Percentiles rank a stretch among this genome's conserved stretches.
Evolutionary conservation across 139 green algal genomes (phyloP).

Genomic region (Coelastrella sp.): DNA sequence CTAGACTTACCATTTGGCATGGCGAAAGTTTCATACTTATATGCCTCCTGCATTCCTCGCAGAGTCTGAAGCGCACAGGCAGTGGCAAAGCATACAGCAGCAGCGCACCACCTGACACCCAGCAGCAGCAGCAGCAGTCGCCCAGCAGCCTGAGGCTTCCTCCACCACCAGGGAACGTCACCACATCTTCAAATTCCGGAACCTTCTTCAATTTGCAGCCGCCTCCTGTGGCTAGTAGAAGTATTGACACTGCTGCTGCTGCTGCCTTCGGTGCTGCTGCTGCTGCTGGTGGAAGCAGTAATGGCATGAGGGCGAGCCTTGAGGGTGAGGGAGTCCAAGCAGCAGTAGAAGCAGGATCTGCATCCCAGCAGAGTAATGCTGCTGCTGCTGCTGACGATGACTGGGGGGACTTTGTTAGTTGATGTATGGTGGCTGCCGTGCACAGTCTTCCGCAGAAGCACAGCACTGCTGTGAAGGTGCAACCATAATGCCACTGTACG

Average conservation of each 20-base stretch:
- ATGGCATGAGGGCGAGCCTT: neutral
- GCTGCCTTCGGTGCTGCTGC: neutral
- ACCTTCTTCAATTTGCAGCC: slow-evolving; percentile 12
- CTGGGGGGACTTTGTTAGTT: slow-evolving; percentile 37
- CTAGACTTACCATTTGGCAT: neutral
- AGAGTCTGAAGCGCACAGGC: slow-evolving; percentile 13
- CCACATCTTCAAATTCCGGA: neutral
- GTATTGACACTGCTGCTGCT: neutral
- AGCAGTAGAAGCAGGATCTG: neutral
- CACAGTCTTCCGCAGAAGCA: too few species aligned
- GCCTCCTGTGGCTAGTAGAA: neutral
- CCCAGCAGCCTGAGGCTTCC: neutral
- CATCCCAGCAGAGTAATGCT: neutral
- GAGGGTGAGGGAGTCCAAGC: neutral
- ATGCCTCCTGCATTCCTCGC: neutral
- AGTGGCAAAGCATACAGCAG: neutral
- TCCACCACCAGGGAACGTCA: neutral
- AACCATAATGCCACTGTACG: too few species aligned
- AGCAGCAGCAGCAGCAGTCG: slow-evolving; percentile 10
- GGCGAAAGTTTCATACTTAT: neutral
- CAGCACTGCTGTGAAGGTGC: too few species aligned
- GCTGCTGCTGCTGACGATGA: slow-evolving; percentile 20
- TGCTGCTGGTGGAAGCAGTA: neutral
- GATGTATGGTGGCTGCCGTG: neutral
- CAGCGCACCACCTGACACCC: neutral